Base-by-base conservation (phyloP, 2,329 filamentous ascomycete genomes). In the Diaporthe vaccinii region DNA sequence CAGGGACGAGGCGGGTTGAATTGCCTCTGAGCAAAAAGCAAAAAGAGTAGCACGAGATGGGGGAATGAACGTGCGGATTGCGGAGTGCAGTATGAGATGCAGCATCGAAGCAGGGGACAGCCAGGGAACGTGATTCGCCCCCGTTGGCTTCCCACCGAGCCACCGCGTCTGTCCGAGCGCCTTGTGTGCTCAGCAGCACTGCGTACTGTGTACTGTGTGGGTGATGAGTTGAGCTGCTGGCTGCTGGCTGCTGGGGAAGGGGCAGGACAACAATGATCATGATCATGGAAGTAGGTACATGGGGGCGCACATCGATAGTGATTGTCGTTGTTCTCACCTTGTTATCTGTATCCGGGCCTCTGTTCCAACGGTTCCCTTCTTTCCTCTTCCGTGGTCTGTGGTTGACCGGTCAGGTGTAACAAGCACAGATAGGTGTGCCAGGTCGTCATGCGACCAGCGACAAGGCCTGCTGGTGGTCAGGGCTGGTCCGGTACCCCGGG, bases 41-140 rank as follows among this genome's bases (percentile, higher is more conserved):
- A 69, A 69, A 53, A 17, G 7, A n/a, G 22, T 28, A 69, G 49
- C 65, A 55, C 12, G 65, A 55, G 31, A 69, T 69, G 65, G 49
- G 59, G 49, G 65, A 69, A 69, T 41, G 65, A 55, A 69, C 65
- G 65, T 69, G 65, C 65, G 65, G 28, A 69, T 69, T 69, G 65
- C 65, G 65, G 41, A 55, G 58, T 39, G 71, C 58, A 41, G 39
- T 20, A 31, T 65, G 58, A 65, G 58, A 58, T 55, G 62, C 51
- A 57, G 49, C 39, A 10, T 12, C 46, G 22, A 68, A 69, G 72
- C 61, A 34, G 53, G 51, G 44, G 34, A 25, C 36, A 57, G 61
- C 36, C 15, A 46, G 41, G 10, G 55, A 70, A 70, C 31, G 46
- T 69, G 65, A 69, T 69, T 69, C 65, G 49, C 65, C 65, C 65